A percentile compares a stretch with the other conserved stretches of the same genome.
Evolutionary conservation across 2,329 filamentous ascomycete genomes (phyloP).

Genomic region (Geoglossum cookeanum): DNA sequence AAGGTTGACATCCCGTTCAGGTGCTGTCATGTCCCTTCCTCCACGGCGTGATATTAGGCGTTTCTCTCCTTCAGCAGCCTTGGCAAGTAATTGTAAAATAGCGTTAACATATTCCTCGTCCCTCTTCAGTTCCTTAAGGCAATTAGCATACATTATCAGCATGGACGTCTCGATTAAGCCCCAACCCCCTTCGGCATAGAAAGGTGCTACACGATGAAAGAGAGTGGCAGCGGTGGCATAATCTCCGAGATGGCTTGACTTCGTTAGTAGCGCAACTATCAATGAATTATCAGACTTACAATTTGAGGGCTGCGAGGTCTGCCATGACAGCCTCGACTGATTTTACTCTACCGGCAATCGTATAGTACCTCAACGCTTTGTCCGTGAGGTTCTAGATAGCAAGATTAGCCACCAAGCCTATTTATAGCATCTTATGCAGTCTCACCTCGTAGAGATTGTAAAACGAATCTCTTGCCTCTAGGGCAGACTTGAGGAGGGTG

Average conservation of each 20-base stretch:
- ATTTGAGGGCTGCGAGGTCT: slow-evolving; percentile 74
- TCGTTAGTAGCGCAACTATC: slow-evolving; percentile 6
- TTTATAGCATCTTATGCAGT: not conserved
- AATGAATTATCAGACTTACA: slow-evolving; percentile 19
- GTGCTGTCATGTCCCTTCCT: slow-evolving; percentile 8
- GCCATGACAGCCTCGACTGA: slow-evolving; percentile 61
- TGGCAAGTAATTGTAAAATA: slow-evolving; percentile 53
- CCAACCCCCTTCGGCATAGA: slow-evolving; percentile 66
- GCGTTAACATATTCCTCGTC: slow-evolving; percentile 65
- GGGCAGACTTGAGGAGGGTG: slow-evolving; percentile 34
- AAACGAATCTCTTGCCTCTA: slow-evolving; percentile 44
- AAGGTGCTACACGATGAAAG: slow-evolving; percentile 59
- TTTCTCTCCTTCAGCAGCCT: slow-evolving; percentile 33
- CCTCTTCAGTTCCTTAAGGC: slow-evolving; percentile 55
- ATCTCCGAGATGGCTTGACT: slow-evolving; percentile 40
- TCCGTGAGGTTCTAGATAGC: slow-evolving; percentile 52
- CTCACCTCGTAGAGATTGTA: slow-evolving; percentile 22
- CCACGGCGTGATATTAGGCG: slow-evolving; percentile 2
- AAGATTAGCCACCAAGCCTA: not conserved
- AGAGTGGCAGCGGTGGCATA: slow-evolving; percentile 54
- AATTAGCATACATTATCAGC: slow-evolving; percentile 69
- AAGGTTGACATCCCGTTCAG: slow-evolving; percentile 12
- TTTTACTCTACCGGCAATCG: slow-evolving; percentile 57
- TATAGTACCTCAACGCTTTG: slow-evolving; percentile 64
- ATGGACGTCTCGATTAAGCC: slow-evolving; percentile 61